These are phyloP conservation scores for Aspergillus amoenus DNA, from an alignment of 2,329 filamentous ascomycete genomes.

Conservation along the genomic window DNA sequence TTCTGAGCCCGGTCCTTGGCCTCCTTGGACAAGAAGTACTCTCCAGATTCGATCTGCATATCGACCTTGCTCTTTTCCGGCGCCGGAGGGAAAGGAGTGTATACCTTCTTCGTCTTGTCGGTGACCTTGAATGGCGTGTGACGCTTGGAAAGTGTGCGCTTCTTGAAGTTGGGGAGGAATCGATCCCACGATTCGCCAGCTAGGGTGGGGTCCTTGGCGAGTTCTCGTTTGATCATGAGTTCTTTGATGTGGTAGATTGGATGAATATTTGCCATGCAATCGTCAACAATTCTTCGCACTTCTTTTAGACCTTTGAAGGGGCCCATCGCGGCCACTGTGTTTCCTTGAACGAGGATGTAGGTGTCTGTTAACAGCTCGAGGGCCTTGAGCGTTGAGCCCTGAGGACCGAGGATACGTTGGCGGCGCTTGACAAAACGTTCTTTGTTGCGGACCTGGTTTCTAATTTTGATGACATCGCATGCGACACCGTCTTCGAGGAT, in stretches of 20 bases:
- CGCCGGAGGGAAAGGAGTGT: slow-evolving; percentile 94
- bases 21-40: slow-evolving; percentile 92
- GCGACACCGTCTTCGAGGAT: slow-evolving; percentile 90
- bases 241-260: slow-evolving; percentile 93
- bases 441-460: slow-evolving; percentile 86
- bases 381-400: slow-evolving; percentile 89
- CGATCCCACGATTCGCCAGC: slow-evolving; percentile 91
- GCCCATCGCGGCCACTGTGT: slow-evolving; percentile 90
- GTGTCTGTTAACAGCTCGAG: slow-evolving; percentile 87
- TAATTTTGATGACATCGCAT: slow-evolving; percentile 94
- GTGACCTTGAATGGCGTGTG: slow-evolving; percentile 79
- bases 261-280: slow-evolving; percentile 95
- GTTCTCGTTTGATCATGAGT: slow-evolving; percentile 88
- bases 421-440: slow-evolving; percentile 93
- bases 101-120: slow-evolving; percentile 90
- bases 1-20: slow-evolving; percentile 81
- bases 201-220: slow-evolving; percentile 84
- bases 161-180: slow-evolving; percentile 97
- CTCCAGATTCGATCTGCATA: slow-evolving; percentile 93
- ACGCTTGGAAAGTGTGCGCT: slow-evolving; percentile 81
- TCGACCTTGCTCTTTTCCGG: slow-evolving; percentile 99
- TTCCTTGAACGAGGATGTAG: slow-evolving; percentile 94
- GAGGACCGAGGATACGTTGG: slow-evolving; percentile 87
- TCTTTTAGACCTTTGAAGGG: slow-evolving; percentile 92
- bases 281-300: slow-evolving; percentile 81